phyloP scores from a whole-genome alignment of 2,329 filamentous ascomycete species.

The Penicillium fuscoglaucum region DNA sequence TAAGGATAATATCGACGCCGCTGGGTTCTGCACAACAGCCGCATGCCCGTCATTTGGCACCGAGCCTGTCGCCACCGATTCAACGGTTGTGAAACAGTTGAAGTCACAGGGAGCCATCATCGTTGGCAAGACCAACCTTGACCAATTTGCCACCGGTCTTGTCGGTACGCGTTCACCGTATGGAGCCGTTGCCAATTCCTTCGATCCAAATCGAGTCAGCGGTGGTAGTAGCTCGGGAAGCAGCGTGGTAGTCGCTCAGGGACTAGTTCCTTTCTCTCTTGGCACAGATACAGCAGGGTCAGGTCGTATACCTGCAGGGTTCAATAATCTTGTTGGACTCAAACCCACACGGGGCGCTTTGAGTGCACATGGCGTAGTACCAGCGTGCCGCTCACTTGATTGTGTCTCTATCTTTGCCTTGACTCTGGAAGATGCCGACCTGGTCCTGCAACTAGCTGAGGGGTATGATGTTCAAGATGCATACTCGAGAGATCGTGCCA shows the following conservation, averaged over 20 bases:
- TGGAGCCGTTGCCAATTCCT: not conserved
- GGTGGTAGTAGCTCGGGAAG: not conserved
- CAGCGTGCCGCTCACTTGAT: not conserved
- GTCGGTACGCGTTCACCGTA: not conserved
- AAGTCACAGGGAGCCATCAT: not conserved
- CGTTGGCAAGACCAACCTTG: not conserved
- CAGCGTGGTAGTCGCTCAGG: not conserved
- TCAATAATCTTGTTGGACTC: not conserved
- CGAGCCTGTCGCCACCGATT: not conserved
- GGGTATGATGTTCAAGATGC: not conserved
- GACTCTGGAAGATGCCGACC: not conserved
- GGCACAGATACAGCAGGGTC: not conserved
- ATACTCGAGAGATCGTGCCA: not conserved
- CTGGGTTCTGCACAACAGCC: not conserved
- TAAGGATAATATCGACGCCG: not conserved
- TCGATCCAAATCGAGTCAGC: not conserved
- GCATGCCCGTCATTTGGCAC: not conserved
- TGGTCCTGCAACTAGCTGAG: not conserved
- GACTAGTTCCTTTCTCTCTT: not conserved
- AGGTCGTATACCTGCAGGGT: not conserved
- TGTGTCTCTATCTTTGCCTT: not conserved
- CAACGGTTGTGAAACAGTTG: not conserved
- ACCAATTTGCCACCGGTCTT: not conserved
- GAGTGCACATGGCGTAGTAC: not conserved
- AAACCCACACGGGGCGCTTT: not conserved